Percentiles rank a stretch among this genome's conserved stretches.
Evolutionary conservation across 228 moss, liverwort and hornwort species (phyloP).

Genomic region (Sphagnum magellanicum): DNA sequence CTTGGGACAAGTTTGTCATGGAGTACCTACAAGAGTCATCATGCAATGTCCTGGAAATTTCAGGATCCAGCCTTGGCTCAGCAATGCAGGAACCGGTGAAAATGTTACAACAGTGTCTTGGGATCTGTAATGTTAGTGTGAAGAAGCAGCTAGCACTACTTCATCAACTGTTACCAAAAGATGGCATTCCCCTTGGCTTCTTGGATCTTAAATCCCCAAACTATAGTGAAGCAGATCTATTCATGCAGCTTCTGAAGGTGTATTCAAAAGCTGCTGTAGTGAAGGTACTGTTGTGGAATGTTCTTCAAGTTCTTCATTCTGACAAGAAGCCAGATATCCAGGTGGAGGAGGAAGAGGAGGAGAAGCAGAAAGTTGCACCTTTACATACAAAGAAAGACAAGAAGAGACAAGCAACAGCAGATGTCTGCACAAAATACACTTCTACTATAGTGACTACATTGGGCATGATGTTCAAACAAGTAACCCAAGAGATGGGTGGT

Average conservation of each 20-base stretch:
- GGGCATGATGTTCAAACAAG: conserved; percentile 35
- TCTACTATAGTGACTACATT: conserved; percentile 45
- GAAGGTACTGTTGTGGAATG: conserved; percentile 28
- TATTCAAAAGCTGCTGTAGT: conserved; percentile 45
- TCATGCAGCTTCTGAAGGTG: conserved; percentile 28
- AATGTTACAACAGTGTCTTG: conserved; percentile 29
- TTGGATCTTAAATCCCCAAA: conserved; percentile 18
- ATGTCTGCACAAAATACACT: conserved; percentile 40
- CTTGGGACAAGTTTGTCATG: conserved; percentile 52
- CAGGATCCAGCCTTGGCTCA: conserved; percentile 16
- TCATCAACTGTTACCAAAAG: conserved; percentile 51
- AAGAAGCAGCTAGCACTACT: conserved; percentile 45
- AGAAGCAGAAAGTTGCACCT: neutral
- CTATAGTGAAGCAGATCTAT: conserved; percentile 38
- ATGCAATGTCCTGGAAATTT: neutral
- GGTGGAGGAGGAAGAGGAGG: neutral
- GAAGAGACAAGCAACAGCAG: conserved; percentile 8
- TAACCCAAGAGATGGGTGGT: conserved; percentile 1
- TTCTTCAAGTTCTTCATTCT: neutral
- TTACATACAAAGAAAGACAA: conserved; percentile 1
- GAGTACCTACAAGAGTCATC: too few relatives aligned
- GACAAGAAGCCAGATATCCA: neutral
- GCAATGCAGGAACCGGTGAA: conserved; percentile 20
- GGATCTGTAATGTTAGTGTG: conserved; percentile 30
- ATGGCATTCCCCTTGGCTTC: conserved; percentile 21